phyloP scores from a whole-genome alignment of 1,139 yeast genomes.

The Petasospora rhodanensis region DNA sequence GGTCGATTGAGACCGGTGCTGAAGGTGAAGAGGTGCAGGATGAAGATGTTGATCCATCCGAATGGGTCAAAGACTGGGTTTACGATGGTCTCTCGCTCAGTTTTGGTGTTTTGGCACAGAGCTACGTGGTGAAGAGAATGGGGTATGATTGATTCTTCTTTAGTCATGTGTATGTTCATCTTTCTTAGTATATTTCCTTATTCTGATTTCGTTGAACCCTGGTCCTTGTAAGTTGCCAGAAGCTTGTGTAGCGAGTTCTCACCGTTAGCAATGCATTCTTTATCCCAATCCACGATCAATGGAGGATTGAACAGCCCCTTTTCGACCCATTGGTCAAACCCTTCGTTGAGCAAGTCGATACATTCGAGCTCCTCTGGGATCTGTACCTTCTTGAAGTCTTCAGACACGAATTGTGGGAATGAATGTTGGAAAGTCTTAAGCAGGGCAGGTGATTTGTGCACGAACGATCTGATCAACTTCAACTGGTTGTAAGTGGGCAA shows the following conservation, averaged over 20 bases:
- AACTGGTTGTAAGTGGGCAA: slow-evolving; percentile 25
- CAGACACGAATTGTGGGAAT: slow-evolving; percentile 20
- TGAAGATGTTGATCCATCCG: slow-evolving; percentile 76
- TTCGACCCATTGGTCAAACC: slow-evolving; percentile 11
- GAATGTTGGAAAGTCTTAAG: slow-evolving; percentile 14
- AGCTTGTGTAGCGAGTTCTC: slow-evolving; percentile 27
- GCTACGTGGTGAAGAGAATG: slow-evolving; percentile 89
- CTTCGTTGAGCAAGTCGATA: slow-evolving; percentile 15
- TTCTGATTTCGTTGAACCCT: slow-evolving; percentile 1
- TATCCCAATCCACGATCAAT: slow-evolving; percentile 54
- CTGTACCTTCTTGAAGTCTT: slow-evolving; percentile 10
- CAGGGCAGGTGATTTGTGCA: slow-evolving; percentile 13
- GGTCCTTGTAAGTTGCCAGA: slow-evolving; percentile 11
- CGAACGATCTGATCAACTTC: slow-evolving; percentile 24
- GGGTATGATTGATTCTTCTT: slow-evolving; percentile 39
- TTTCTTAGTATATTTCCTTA: not conserved
- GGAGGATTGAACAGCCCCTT: slow-evolving; percentile 36
- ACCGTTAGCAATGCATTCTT: slow-evolving; percentile 48
- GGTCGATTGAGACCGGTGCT: slow-evolving; percentile 21
- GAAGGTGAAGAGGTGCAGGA: slow-evolving; percentile 24
- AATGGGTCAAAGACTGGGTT: slow-evolving; percentile 95
- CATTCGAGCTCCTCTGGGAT: slow-evolving; percentile 16
- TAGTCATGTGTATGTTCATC: not conserved
- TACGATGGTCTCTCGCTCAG: slow-evolving; percentile 75
- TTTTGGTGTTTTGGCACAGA: slow-evolving; percentile 84